Evolutionary conservation across 2,329 filamentous ascomycete genomes (phyloP).

Genomic region (Capronia americana): DNA sequence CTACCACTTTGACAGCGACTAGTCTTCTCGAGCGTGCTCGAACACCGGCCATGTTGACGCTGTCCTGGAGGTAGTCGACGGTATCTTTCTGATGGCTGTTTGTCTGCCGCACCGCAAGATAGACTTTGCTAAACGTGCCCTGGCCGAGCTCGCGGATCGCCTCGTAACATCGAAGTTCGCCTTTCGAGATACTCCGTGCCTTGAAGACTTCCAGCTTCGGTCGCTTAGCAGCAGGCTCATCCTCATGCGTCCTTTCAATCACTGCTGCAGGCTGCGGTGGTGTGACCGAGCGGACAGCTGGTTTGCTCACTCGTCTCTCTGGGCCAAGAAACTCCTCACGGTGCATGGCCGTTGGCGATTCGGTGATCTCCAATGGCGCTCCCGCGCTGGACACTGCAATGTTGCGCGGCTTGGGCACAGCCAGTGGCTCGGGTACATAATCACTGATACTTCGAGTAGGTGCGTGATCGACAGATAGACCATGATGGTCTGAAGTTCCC

Average conservation of each 20-base stretch:
- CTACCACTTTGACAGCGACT: constrained; percentile 93
- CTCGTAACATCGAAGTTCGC: constrained; percentile 77
- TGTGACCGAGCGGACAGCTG: constrained; percentile 71
- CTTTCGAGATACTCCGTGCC: constrained; percentile 69
- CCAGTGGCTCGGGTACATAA: constrained; percentile 75
- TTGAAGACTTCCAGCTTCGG: constrained; percentile 67
- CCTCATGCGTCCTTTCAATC: constrained; percentile 53
- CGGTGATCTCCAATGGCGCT: constrained; percentile 55
- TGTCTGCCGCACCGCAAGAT: constrained; percentile 83
- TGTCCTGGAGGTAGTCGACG: constrained; percentile 45
- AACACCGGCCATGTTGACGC: constrained; percentile 52
- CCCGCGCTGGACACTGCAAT: constrained; percentile 72
- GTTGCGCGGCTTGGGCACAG: constrained; percentile 71
- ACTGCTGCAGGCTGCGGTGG: constrained; percentile 70
- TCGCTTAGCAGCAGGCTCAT: constrained; percentile 36
- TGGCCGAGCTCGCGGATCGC: constrained; percentile 82
- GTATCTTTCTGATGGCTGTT: constrained; percentile 54
- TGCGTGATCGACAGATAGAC: constrained; percentile 40
- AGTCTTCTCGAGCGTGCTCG: constrained; percentile 70
- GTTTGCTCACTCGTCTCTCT: constrained; percentile 72
- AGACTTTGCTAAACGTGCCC: constrained; percentile 93
- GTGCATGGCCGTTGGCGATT: constrained; percentile 62
- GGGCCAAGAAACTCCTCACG: constrained; percentile 83
- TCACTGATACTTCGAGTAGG: constrained; percentile 88
- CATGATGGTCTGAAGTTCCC: constrained; percentile 32